Evolutionary conservation across 164 flowering plant species (phyloP).

Genomic region (Cinnamomum micranthum): DNA sequence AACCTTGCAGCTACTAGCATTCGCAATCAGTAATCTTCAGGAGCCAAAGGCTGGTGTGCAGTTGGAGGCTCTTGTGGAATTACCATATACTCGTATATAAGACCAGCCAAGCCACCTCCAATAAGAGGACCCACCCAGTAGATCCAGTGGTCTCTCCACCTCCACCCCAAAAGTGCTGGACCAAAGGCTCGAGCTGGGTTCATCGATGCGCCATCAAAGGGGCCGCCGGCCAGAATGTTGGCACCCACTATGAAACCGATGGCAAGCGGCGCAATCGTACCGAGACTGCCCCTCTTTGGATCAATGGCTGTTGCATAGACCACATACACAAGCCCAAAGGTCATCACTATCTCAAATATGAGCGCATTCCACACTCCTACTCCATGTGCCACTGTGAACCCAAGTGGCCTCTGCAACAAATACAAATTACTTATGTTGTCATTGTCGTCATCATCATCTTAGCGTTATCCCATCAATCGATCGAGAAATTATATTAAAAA

Average conservation of each 20-base stretch:
- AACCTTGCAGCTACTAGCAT: neutral
- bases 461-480: too few species aligned
- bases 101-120: conserved; percentile 71
- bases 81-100: conserved; percentile 40
- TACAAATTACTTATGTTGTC: too few species aligned
- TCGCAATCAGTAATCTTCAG: conserved; percentile 5
- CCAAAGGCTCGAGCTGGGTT: conserved; percentile 80
- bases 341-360: conserved; percentile 75
- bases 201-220: conserved; percentile 76
- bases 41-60: conserved; percentile 13
- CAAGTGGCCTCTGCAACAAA: conserved; percentile 13
- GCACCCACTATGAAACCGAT: conserved; percentile 81
- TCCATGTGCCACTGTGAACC: conserved; percentile 41
- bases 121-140: conserved; percentile 81
- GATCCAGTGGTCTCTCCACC: conserved; percentile 67
- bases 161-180: conserved; percentile 70
- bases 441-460: too few species aligned
- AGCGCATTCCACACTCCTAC: conserved; percentile 54
- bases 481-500: too few species aligned
- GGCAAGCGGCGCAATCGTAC: conserved; percentile 66
- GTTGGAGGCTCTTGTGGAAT: conserved; percentile 27
- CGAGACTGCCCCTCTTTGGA: conserved; percentile 58
- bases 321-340: conserved; percentile 71
- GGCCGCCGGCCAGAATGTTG: conserved; percentile 65
- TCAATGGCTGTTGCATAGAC: conserved; percentile 72